Base-by-base conservation (phyloP, 805 yeast genomes). In the Zygosaccharomyces gambellarensis region DNA sequence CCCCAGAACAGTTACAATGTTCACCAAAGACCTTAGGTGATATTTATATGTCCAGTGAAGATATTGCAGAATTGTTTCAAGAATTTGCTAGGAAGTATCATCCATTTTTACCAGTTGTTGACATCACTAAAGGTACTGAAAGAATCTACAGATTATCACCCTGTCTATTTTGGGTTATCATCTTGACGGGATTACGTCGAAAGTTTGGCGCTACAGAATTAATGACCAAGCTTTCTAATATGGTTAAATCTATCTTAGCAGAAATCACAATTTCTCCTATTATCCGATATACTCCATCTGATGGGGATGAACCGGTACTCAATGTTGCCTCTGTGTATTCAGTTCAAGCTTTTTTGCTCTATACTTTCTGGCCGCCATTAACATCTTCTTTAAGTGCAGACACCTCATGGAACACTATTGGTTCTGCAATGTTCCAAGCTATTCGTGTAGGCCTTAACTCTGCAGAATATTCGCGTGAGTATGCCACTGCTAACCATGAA, bases 351-450 rank as follows among this genome's bases (percentile, higher is more conserved):
- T 85, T 92, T 54, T 69, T 92, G 25, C 71, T 92, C 1, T 89
- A 87, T 67, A 85, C 97, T 0, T 81, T 85, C 64, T 92, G 98
- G 99, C 98, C 98, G 0, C 97, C 97, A 3, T 76, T 90, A 34
- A 88, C 97, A 0, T 89, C 98, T 0, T 90, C 97, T 0, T 75
- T 94, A 42, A 87, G 95, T 67, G 96, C 98, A 0, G 98, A 94
- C 63, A 85, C 96, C 6, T 85, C 96, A 3, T 92, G 97, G 96
- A 88, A 87, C 63, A 88, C 97, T 1, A 84, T 89, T 21, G 98
- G 97, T 0, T 83, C 88, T 41, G 98, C 98, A 4, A 74, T 90
- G 59, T 88, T 87, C 67, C 96, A 89, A 62, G 98, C 97, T 0
- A 85, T 90, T 30, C 72, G 97, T 47, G 86, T 92, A 12, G 98